Evolutionary conservation across 1,139 yeast species (phyloP).

Genomic region (Pichia sp.): DNA sequence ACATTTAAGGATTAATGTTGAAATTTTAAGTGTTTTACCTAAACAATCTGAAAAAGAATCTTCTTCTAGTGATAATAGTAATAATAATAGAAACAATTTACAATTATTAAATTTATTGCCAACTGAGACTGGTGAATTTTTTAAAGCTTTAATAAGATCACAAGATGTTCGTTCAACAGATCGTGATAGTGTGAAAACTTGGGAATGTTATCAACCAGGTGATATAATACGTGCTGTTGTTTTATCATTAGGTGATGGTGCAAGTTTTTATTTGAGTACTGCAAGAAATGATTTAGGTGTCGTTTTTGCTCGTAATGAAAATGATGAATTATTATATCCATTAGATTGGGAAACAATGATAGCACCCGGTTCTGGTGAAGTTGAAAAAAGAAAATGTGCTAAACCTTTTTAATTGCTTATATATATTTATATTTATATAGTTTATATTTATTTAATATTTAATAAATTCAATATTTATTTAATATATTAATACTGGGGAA

Average conservation of each 20-base stretch:
- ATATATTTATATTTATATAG: neutral
- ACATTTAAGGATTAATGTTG: constrained; percentile 69
- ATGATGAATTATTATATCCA: constrained; percentile 82
- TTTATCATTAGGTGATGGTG: constrained; percentile 88
- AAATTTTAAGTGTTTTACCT: constrained; percentile 58
- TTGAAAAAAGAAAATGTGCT: constrained; percentile 86
- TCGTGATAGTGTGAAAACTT: constrained; percentile 76
- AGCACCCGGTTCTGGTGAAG: constrained; percentile 62
- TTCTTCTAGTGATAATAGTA: too few relatives aligned
- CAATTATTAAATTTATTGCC: constrained; percentile 44
- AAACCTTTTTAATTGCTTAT: constrained; percentile 56
- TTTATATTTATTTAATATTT: too few relatives aligned
- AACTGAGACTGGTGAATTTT: constrained; percentile 80
- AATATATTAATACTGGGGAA: too few relatives aligned
- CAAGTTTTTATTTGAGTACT: constrained; percentile 81
- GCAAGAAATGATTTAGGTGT: constrained; percentile 93
- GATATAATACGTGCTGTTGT: constrained; percentile 83
- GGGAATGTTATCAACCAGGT: constrained; percentile 82
- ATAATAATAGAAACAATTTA: constrained; percentile 49
- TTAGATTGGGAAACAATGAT: constrained; percentile 96
- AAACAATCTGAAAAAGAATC: constrained; percentile 40
- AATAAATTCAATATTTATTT: too few relatives aligned
- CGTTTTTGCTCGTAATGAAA: constrained; percentile 73
- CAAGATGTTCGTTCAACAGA: constrained; percentile 92
- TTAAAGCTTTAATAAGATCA: constrained; percentile 79